Conservation (phyloP, 2,329 filamentous ascomycete genomes). For the Alternaria alternata region DNA sequence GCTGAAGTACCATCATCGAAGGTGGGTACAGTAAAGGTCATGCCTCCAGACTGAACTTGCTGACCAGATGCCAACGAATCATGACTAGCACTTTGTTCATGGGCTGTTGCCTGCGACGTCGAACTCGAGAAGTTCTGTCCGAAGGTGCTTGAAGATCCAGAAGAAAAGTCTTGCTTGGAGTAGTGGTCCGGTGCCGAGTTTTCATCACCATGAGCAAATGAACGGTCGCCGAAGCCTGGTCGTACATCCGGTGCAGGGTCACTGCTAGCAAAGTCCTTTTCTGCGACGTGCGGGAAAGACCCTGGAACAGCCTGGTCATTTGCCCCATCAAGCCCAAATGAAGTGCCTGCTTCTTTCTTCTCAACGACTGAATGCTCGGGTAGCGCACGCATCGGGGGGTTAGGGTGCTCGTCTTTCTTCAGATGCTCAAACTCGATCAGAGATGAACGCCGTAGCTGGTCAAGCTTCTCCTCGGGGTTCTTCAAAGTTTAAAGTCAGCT, state of each 20-base stretch:
- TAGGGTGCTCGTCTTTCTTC: conserved; percentile 42
- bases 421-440: conserved; percentile 54
- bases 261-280: conserved; percentile 16
- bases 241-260: conserved; percentile 5
- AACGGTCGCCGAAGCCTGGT: background rate
- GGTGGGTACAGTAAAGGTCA: conserved; percentile 28
- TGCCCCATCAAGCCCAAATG: conserved; percentile 1
- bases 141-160: conserved; percentile 9
- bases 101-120: background rate
- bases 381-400: conserved; percentile 43
- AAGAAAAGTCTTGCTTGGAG: conserved; percentile 10
- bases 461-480: conserved; percentile 57
- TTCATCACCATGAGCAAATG: conserved; percentile 6
- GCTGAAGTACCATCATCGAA: conserved; percentile 20
- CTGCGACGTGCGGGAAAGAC: background rate
- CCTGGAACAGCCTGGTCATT: conserved; percentile 4
- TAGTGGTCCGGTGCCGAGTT: conserved; percentile 8
- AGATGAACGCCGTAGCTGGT: conserved; percentile 57
- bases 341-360: conserved; percentile 2
- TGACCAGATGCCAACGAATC: conserved; percentile 9
- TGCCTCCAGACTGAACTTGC: conserved; percentile 23
- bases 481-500: conserved; percentile 47
- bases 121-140: conserved; percentile 11
- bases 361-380: conserved; percentile 47
- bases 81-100: background rate